Evolutionary conservation across 371 early-diverging fungal genomes (phyloP), one percentile per base, ranked within the genome.

Genomic region (Apophysomyces ossiformis): DNA sequence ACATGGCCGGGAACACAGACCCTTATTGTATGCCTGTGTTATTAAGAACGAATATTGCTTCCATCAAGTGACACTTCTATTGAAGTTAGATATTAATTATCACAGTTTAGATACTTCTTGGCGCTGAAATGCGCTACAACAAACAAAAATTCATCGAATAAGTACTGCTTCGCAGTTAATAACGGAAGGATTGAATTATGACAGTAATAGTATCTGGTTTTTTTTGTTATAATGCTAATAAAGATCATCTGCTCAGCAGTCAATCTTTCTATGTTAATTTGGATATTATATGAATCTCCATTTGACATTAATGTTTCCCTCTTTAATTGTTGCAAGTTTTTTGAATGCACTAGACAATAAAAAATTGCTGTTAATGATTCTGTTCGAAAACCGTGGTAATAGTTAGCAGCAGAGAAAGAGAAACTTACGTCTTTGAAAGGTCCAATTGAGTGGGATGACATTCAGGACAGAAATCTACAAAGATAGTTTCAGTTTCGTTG

Each of bases 341-440:
- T 32, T 66, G 58, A 79, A 79, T 21, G 76, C 79, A 68, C 70
- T 70, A 66, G 41, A 9, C 7, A 41, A 41, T n/a, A 38, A 43
- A 43, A 60, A 35, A 35, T 4, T 4, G 16, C 37, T 3, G 50
- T 16, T 46, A 11, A 2, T 35, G 11, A 8, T 35, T 59, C 7
- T 61, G 45, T 45, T 16, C 21, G 37, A 1, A 26, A 26, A 26
- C 2, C 1, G 26, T 26, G 26, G 2, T 60, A 4, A 60, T 7
- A 47, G 15, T 35, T 37, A 37, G 26, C 16, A 32, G 50, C n/a
- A 54, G 36, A 54, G 37, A 21, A 16, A 43, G 26, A 26, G 26
- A 45, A 43, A 56, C 70, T 67, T 70, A 70, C 70, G 66, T 77
- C 60, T 73, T 74, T 36, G 79, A 72, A 36, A 79, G 66, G 66